Evolutionary conservation across 305 asterid genomes (phyloP).

Genomic region (Stenogyne calaminthoides): DNA sequence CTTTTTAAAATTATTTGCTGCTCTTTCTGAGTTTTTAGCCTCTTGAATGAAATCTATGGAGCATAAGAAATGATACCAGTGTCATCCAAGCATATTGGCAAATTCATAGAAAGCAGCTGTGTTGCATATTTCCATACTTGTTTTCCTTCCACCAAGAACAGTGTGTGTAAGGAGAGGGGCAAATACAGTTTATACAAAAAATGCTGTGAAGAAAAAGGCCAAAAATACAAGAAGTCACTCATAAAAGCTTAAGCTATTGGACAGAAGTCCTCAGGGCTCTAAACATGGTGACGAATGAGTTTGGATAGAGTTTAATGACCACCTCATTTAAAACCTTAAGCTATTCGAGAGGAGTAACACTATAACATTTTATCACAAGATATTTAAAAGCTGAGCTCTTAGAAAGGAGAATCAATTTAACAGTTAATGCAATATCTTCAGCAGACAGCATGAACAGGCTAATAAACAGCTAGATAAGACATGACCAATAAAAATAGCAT

Average conservation of each 20-base stretch:
- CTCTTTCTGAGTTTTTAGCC: conserved; percentile 78
- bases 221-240: not conserved
- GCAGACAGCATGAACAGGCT: conserved; percentile 12
- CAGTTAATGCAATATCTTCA: not conserved
- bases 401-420: not conserved
- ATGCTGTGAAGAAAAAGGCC: not conserved
- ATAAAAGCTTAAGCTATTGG: not conserved
- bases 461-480: conserved; percentile 24
- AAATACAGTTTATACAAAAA: conserved; percentile 10
- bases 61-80: conserved; percentile 32
- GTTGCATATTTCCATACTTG: conserved; percentile 17
- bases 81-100: conserved; percentile 25
- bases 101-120: conserved; percentile 18
- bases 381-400: not conserved
- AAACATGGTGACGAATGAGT: conserved; percentile 20
- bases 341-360: not conserved
- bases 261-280: not conserved
- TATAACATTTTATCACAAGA: not conserved
- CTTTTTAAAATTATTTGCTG: conserved; percentile 56
- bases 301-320: not conserved
- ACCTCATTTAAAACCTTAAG: not conserved
- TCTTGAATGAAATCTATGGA: conserved; percentile 84
- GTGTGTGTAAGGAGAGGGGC: conserved; percentile 12
- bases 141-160: conserved; percentile 22
- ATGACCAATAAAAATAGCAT: not conserved